phyloP scores from a whole-genome alignment of 495 filamentous ascomycete species.

The Hypomontagnella monticulosa region DNA sequence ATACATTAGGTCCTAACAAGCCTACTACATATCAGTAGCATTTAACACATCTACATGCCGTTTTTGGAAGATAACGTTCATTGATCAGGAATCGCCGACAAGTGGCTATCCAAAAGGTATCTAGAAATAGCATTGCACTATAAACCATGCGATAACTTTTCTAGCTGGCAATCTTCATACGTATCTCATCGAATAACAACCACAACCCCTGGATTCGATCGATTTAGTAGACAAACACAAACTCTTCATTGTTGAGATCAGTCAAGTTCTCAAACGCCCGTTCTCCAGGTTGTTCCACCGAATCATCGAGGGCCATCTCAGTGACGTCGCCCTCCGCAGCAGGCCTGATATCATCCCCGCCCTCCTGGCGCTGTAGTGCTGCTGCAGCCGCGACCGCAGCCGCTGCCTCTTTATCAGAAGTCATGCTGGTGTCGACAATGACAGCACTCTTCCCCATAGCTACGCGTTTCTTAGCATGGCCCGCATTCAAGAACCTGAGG shows the following conservation, averaged over 20 bases:
- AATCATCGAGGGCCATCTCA: background rate
- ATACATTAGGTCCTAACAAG: no score
- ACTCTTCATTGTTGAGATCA: constrained; percentile 59
- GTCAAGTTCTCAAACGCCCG: constrained; percentile 59
- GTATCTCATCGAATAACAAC: no score
- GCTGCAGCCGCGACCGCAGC: constrained; percentile 8
- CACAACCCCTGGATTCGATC: background rate
- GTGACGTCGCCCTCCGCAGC: constrained; percentile 14
- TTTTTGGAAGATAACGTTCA: no score
- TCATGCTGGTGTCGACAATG: constrained; percentile 43
- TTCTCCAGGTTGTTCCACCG: constrained; percentile 40
- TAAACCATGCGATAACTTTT: no score
- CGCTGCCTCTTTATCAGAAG: constrained; percentile 29
- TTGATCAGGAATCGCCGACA: no score
- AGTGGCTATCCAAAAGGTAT: no score
- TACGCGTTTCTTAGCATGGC: constrained; percentile 59
- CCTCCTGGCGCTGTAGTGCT: background rate
- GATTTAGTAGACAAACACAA: constrained; percentile 58
- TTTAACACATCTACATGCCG: no score
- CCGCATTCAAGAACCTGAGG: constrained; percentile 60
- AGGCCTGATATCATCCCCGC: background rate
- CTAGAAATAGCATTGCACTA: no score
- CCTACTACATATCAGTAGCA: no score
- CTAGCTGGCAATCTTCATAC: background rate
- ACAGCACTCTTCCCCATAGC: constrained; percentile 60